These are phyloP conservation scores for Penicillium expansum DNA, from an alignment of 2,329 filamentous ascomycete species.

Conservation along the genomic window DNA sequence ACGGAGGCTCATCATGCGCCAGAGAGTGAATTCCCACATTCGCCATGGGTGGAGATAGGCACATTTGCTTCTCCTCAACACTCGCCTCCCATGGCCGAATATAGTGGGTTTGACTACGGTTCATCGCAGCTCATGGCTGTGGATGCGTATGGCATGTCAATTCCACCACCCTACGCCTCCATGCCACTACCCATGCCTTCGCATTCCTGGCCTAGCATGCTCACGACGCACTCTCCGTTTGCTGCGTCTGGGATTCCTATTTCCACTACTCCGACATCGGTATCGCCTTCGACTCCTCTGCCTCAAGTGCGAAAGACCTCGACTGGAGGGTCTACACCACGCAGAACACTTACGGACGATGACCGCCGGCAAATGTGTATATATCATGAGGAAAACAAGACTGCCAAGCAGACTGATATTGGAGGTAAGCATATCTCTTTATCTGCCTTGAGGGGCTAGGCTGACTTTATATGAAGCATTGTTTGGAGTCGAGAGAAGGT, in stretches of 20 bases:
- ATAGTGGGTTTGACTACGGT: conserved; percentile 62
- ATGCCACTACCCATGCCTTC: conserved; percentile 71
- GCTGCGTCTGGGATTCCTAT: conserved; percentile 59
- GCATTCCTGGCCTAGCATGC: conserved; percentile 74
- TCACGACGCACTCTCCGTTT: conserved; percentile 68
- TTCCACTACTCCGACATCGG: conserved; percentile 52
- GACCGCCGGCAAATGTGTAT: conserved; percentile 91
- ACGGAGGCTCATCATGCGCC: conserved; percentile 45
- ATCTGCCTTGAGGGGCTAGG: background rate
- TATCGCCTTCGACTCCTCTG: conserved; percentile 51
- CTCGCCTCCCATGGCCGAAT: conserved; percentile 68
- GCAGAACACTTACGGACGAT: conserved; percentile 85
- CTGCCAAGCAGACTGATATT: conserved; percentile 93
- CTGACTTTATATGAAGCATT: conserved; percentile 54
- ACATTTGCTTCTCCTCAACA: conserved; percentile 57
- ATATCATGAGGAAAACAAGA: conserved; percentile 86
- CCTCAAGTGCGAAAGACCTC: conserved; percentile 38
- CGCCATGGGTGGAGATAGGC: conserved; percentile 48
- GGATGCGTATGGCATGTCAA: conserved; percentile 56
- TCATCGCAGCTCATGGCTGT: conserved; percentile 61
- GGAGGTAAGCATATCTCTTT: conserved; percentile 60
- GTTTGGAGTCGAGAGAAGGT: conserved; percentile 98
- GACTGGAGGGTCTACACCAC: conserved; percentile 59
- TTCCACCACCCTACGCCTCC: conserved; percentile 55
- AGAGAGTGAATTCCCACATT: conserved; percentile 45